Base-by-base conservation (phyloP, 768 basidiomycete species). In the Guyanaporus albipodus region DNA sequence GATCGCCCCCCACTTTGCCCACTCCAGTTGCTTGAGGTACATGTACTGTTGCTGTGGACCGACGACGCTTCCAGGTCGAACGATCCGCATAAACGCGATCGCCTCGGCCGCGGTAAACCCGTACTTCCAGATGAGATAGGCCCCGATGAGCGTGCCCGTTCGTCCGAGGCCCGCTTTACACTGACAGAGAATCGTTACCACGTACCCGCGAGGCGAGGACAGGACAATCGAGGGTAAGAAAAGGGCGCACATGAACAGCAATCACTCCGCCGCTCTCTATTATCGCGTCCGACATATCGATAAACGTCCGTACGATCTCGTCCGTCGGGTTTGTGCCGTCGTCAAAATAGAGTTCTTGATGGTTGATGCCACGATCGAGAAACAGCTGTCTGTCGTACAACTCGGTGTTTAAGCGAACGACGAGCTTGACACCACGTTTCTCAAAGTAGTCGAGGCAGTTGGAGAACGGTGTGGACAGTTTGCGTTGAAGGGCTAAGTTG, bases 91-190 rank as follows among this genome's bases (percentile, higher is more conserved):
- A 68, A 94, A 97, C 0, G 87, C 96, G 46, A 98, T 98, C 6
- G 87, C 96, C 69, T 98, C 91, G 41, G 84, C 80, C 2, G 95
- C 95, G 15, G 93, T 91, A 64, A 99, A 99, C 18, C 90, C 91
- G 59, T 97, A 95, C 68, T 97, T 97, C 89, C 96, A 99, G 51
- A 96, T 90, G 45, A 99, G 78, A 73, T 97, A 98, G 8, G 95
- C 96, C 28, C 96, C 96, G 51, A 99, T 95, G 49, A 99, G 75
- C 4, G 93, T 95, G 4, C 96, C 96, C 6, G 96, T 98, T 45
- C 96, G 78, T 19, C 96, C 96, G 10, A 99, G 76, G 33, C 96
- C 96, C 39, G 96, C 96, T 74, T 95, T 95, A 66, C 92, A 96
- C 87, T 95, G 65, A 14, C 43, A 47, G 41, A 49, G 44, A 23